Evolutionary conservation across 2,329 filamentous ascomycete genomes (phyloP), one percentile per base, ranked within the genome.

Genomic region (Aspergillus puulaauensis): DNA sequence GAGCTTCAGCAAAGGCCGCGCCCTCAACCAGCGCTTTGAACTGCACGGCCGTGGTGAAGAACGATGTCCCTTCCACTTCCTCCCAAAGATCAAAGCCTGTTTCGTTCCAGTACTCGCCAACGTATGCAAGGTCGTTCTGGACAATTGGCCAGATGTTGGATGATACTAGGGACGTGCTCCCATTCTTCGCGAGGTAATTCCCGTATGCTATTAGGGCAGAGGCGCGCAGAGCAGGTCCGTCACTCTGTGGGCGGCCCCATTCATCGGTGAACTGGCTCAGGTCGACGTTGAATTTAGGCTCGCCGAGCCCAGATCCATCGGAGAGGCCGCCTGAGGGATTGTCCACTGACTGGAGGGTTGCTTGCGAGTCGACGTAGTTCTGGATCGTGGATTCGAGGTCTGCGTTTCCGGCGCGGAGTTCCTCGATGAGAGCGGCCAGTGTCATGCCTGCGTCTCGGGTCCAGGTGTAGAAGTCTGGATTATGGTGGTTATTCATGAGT

Each of bases 81-180:
- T 93, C 90, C 90, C 90, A 93, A 2, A 95, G 81, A 71, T 95
- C 90, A 65, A 86, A 93, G 3, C 79, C 79, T 4, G 78, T 80
- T 15, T 59, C 23, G 58, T 82, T 83, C 75, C 79, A 81, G 58
- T 71, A 69, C 47, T 70, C 63, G 8, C 65, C 57, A 15, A 90
- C 85, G 61, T 93, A 93, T 47, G 80, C 79, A 40, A 95, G 79
- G 65, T 93, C 90, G 64, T 91, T 92, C 49, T 80, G 78, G 43
- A 91, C 83, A 55, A 93, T 78, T 4, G 89, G 90, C 88, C 89
- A 92, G 27, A 31, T 31, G 27, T 31, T 31, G 27, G 27, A 9
- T 11, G 27, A 31, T 4, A 31, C 3, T 11, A 31, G 3, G 27
- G 27, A 9, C 27, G 27, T 31, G 27, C 27, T 31, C 1, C 9